Conservation (phyloP, 2,329 filamentous ascomycete species). For the Hypoxylon sp. region DNA sequence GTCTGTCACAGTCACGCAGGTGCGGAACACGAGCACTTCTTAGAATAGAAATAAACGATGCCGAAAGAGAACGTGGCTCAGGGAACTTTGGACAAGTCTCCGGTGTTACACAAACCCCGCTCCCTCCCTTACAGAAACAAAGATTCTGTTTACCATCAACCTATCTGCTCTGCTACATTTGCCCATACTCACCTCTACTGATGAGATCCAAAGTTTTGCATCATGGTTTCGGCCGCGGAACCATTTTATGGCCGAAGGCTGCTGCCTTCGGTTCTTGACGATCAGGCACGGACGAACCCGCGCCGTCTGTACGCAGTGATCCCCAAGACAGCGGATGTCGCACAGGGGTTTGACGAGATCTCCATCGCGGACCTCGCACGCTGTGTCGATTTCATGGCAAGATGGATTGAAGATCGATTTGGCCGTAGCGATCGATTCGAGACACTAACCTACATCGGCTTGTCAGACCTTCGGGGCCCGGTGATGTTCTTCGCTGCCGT, state of each 20-base stretch:
- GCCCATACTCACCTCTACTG: too few species aligned
- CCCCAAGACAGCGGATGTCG: constrained; percentile 20
- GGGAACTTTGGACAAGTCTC: too few species aligned
- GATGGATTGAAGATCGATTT: constrained; percentile 39
- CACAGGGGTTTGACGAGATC: constrained; percentile 27
- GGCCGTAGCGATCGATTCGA: constrained; percentile 34
- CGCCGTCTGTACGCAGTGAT: constrained; percentile 24
- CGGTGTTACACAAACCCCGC: too few species aligned
- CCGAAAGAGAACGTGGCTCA: too few species aligned
- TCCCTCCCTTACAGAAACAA: too few species aligned
- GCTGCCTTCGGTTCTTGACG: constrained; percentile 18
- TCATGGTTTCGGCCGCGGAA: not conserved
- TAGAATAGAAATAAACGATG: too few species aligned
- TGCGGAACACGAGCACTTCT: too few species aligned
- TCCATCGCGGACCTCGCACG: constrained; percentile 28
- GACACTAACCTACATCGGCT: constrained; percentile 38
- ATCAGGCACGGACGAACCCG: constrained; percentile 16
- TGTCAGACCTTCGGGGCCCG: constrained; percentile 43
- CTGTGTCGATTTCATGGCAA: constrained; percentile 39
- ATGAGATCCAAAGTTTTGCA: too few species aligned
- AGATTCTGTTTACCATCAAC: too few species aligned
- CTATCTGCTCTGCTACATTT: too few species aligned
- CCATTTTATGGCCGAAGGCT: constrained; percentile 24
- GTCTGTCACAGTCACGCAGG: too few species aligned
- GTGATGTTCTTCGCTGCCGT: constrained; percentile 46